phyloP scores from a whole-genome alignment of 495 filamentous ascomycete species.

The Cercophora newfieldiana region DNA sequence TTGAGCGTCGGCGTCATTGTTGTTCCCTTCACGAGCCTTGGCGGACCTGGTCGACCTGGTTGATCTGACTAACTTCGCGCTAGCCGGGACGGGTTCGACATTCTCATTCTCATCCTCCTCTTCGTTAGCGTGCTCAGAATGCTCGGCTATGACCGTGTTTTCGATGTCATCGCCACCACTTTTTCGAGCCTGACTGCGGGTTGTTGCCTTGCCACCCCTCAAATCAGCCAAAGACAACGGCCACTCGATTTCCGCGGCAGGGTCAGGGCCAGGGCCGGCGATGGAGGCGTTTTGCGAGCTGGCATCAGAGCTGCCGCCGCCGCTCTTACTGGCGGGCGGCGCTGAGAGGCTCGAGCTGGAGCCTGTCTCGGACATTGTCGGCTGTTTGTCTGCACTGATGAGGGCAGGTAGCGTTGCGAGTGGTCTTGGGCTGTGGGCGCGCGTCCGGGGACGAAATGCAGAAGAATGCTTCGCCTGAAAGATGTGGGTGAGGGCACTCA shows the following conservation, averaged over 20 bases:
- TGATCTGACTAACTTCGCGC: too few species aligned
- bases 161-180: too few species aligned
- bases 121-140: too few species aligned
- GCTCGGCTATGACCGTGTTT: too few species aligned
- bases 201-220: not conserved
- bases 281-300: not conserved
- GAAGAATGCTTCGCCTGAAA: too few species aligned
- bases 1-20: too few species aligned
- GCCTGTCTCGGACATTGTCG: not conserved
- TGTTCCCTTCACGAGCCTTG: too few species aligned
- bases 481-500: not conserved
- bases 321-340: slow-evolving; percentile 13
- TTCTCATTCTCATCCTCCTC: too few species aligned
- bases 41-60: too few species aligned
- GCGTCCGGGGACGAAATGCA: not conserved
- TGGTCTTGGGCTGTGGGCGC: not conserved
- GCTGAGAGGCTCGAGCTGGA: slow-evolving; percentile 20
- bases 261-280: not conserved
- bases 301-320: not conserved
- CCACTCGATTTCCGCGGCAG: not conserved
- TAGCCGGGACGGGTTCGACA: too few species aligned
- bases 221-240: too few species aligned
- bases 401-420: not conserved
- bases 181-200: too few species aligned
- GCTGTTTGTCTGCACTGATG: not conserved